Percentiles rank a stretch among this genome's conserved stretches.
Conservation (phyloP, 805 yeast genomes). For the Candida stauntonica region DNA sequence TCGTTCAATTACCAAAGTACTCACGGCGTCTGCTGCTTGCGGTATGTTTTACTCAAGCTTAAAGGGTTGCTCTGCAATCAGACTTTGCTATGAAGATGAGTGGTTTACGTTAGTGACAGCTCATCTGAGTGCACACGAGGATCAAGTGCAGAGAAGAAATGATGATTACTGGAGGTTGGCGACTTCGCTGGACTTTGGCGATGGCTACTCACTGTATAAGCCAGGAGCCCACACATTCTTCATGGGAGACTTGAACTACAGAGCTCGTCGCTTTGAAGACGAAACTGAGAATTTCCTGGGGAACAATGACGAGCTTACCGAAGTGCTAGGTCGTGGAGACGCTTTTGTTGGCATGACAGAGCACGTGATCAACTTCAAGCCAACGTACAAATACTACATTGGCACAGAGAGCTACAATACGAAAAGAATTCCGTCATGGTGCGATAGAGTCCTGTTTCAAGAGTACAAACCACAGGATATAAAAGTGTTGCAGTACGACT, state of each 20-base stretch:
- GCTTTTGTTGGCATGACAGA: slow-evolving; percentile 65
- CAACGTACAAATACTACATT: slow-evolving; percentile 68
- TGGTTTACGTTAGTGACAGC: slow-evolving; percentile 57
- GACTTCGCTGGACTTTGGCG: slow-evolving; percentile 52
- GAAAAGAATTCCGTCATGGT: slow-evolving; percentile 81
- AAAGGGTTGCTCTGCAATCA: slow-evolving; percentile 70
- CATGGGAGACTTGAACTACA: slow-evolving; percentile 83
- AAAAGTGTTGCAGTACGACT: slow-evolving; percentile 40
- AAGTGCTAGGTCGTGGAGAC: slow-evolving; percentile 33
- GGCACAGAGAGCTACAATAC: slow-evolving; percentile 45
- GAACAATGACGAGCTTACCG: slow-evolving; percentile 34
- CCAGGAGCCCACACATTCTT: slow-evolving; percentile 59
- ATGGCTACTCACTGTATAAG: slow-evolving; percentile 44
- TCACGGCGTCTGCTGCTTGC: slow-evolving; percentile 5
- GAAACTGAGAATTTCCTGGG: slow-evolving; percentile 19
- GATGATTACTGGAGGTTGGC: slow-evolving; percentile 45
- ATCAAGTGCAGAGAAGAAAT: slow-evolving; percentile 50
- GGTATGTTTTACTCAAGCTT: slow-evolving; percentile 46
- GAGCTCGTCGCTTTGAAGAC: slow-evolving; percentile 36
- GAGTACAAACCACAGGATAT: slow-evolving; percentile 31
- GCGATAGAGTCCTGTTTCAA: slow-evolving; percentile 73
- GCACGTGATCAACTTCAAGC: slow-evolving; percentile 59
- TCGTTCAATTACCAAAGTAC: neutral
- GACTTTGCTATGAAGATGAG: slow-evolving; percentile 35
- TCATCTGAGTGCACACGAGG: slow-evolving; percentile 81